A percentile compares a stretch with the other conserved stretches of the same genome.
phyloP scores from a whole-genome alignment of 352 stramenopile genomes.

The Phytophthora idaei region DNA sequence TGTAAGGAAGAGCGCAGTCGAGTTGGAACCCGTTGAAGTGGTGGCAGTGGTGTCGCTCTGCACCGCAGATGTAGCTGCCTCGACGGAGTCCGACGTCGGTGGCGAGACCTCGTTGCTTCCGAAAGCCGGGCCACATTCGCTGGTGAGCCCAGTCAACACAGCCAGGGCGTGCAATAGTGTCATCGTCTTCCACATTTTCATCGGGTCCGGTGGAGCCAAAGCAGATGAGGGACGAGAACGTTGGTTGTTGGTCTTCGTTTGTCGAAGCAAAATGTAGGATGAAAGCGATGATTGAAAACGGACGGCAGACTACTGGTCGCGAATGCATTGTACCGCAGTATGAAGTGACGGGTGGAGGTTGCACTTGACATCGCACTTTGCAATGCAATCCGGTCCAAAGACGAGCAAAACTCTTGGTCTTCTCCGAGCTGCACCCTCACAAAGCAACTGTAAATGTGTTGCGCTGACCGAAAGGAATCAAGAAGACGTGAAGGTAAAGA shows the following conservation, averaged over 20 bases:
- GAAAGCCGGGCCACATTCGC: constrained; percentile 23
- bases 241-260: constrained; percentile 16
- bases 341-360: constrained; percentile 19
- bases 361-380: constrained; percentile 1
- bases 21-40: constrained; percentile 8
- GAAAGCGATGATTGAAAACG: constrained; percentile 4
- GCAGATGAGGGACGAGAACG: background rate
- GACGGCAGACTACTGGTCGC: background rate
- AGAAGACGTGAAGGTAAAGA: constrained; percentile 4
- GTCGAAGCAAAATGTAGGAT: constrained; percentile 32
- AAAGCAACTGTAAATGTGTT: background rate
- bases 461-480: constrained; percentile 1
- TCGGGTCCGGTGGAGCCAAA: background rate
- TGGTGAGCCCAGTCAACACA: constrained; percentile 6
- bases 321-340: constrained; percentile 1
- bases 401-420: constrained; percentile 9
- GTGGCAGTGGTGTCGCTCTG: background rate
- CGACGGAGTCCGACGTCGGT: constrained; percentile 10
- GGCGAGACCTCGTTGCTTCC: constrained; percentile 7
- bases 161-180: constrained; percentile 11
- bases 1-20: constrained; percentile 6
- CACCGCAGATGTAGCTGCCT: background rate
- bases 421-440: background rate
- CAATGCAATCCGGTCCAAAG: constrained; percentile 15
- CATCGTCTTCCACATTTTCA: constrained; percentile 19